phyloP scores from a whole-genome alignment of 225 moss, liverwort and hornwort genomes.

The Physcomitrium patens region DNA sequence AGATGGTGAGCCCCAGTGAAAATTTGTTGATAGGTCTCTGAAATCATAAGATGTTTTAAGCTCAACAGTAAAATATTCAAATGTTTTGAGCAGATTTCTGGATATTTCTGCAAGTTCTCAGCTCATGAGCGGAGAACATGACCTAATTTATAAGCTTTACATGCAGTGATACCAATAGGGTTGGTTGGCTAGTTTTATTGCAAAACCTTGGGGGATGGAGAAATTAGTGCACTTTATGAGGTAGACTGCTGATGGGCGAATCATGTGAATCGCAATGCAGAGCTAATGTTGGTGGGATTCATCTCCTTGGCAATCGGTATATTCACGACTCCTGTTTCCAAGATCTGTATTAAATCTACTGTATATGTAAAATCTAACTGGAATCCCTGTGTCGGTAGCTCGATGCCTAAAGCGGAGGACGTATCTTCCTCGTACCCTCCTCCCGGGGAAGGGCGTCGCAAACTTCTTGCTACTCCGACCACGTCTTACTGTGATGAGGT shows the following conservation, averaged over 20 bases:
- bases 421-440: no score
- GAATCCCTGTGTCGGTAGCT: constrained; percentile 36
- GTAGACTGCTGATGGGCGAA: not conserved
- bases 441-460: constrained; percentile 25
- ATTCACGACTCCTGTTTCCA: constrained; percentile 41
- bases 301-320: constrained; percentile 83
- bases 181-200: no score
- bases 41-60: no score
- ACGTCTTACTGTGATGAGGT: constrained; percentile 13
- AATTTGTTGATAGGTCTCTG: no score
- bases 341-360: constrained; percentile 29
- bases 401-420: no score
- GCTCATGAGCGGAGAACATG: no score
- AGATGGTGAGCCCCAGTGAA: constrained; percentile 63
- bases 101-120: no score
- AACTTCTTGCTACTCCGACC: constrained; percentile 29
- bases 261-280: constrained; percentile 36
- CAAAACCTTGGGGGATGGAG: no score
- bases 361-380: constrained; percentile 24
- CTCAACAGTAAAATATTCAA: no score
- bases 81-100: no score
- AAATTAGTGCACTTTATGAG: not conserved
- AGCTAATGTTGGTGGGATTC: constrained; percentile 91
- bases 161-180: no score
- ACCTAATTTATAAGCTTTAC: no score